Base-by-base conservation (phyloP, 2,329 filamentous ascomycete genomes). In the Pseudogymnoascus sp. region DNA sequence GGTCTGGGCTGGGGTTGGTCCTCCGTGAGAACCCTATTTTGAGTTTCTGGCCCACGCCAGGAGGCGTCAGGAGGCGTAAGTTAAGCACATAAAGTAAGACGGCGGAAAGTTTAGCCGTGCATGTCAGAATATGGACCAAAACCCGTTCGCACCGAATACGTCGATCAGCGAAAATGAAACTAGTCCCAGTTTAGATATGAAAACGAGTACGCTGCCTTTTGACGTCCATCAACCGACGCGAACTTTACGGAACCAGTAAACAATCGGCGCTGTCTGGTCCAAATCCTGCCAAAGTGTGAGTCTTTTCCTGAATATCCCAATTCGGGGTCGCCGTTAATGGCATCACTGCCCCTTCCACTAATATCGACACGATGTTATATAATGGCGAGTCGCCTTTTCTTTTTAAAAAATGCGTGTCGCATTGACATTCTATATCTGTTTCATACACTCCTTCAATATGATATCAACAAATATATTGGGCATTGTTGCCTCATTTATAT, bases 81-180 rank as follows among this genome's bases (percentile, higher is more conserved):
- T 26, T 30, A 8, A 18, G 0, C 23, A 30, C 23, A 52, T 52
- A 21, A n/a, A 30, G 41, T 52, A 30, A 52, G n/a, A 9, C 41
- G 41, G 41, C 23, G 9, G 23, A 21, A 48, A 30, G n/a, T 18
- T 30, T 52, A 5, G n/a, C 41, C 41, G 41, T 13, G 23, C 41
- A 30, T 26, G 8, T 15, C 41, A n/a, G 9, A 6, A 28, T 52
- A 9, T 52, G 5, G 26, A 52, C 23, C 26, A 30, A 28, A 26
- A 52, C 26, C 41, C 41, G 23, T 30, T 52, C 23, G 41, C 41
- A 52, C 41, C 41, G 41, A 52, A 52, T 52, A 52, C 41, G 41
- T 5, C 8, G 41, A 52, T 30, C 23, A 26, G 15, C 13, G 41
- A 30, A 12, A 30, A 18, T 12, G n/a, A 41, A 52, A 30, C 23